Percentiles rank a stretch among this genome's conserved stretches.
Conservation (phyloP, 2,329 filamentous ascomycete species). For the Fusarium citri region DNA sequence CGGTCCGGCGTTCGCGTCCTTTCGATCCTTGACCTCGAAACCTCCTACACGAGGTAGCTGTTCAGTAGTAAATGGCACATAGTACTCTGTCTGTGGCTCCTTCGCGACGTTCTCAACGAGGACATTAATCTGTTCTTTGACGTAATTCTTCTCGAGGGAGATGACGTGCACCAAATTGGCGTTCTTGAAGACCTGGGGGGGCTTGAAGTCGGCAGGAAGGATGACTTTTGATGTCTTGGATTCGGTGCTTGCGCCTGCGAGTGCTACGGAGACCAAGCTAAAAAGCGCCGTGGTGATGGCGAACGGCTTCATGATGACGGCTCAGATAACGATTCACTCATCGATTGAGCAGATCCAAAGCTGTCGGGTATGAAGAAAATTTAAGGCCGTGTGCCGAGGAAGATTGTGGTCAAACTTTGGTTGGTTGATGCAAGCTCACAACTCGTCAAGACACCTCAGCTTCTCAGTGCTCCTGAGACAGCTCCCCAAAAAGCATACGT, state of each 20-base stretch:
- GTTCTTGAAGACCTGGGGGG: conserved; percentile 93
- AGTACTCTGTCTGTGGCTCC: conserved; percentile 88
- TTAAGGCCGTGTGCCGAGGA: conserved; percentile 25
- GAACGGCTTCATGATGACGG: conserved; percentile 56
- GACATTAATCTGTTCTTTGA: conserved; percentile 92
- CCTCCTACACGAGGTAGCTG: conserved; percentile 83
- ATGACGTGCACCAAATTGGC: conserved; percentile 89
- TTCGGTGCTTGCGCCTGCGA: conserved; percentile 53
- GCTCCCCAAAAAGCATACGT: conserved; percentile 53
- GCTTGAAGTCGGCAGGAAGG: conserved; percentile 77
- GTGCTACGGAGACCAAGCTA: conserved; percentile 65
- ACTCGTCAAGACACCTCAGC: conserved; percentile 40
- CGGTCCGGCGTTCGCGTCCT: conserved; percentile 73
- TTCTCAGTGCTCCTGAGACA: conserved; percentile 45
- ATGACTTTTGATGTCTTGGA: conserved; percentile 68
- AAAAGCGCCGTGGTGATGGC: conserved; percentile 68
- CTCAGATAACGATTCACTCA: conserved; percentile 47
- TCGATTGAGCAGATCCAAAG: conserved; percentile 49
- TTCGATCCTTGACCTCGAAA: conserved; percentile 93
- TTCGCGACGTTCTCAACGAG: conserved; percentile 88
- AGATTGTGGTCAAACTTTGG: conserved; percentile 21
- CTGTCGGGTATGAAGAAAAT: conserved; percentile 24
- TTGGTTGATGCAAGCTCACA: conserved; percentile 36
- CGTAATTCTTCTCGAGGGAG: conserved; percentile 93
- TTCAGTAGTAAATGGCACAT: conserved; percentile 82